Evolutionary conservation across 1,139 yeast genomes (phyloP), one percentile per base, ranked within the genome.

Genomic region (Suhomyces maxii): DNA sequence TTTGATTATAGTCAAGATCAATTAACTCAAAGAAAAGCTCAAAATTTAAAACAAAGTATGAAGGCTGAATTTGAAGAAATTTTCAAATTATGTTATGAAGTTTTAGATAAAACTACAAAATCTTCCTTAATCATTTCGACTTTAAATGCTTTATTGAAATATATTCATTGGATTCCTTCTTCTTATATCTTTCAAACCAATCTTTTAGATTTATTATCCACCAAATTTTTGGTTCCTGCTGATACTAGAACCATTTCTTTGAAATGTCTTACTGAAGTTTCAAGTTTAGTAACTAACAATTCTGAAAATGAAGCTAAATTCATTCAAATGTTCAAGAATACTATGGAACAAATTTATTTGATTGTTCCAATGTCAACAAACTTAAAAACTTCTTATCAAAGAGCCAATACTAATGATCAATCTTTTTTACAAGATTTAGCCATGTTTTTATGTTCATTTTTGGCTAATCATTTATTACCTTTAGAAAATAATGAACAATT

Each of bases 361-460:
- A 83, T 91, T 41, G 79, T 93, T 23, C 97, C 98, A 3, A 76
- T 85, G 32, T 73, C 79, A 28, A 80, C 95, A 2, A 89, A 91
- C 61, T 77, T 93, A 60, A 83, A 80, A 57, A 77, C 77, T 46
- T 82, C 89, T 18, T 95, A 93, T 66, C 79, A 80, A 46, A 74
- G 76, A 54, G 96, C 97, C 6, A 80, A 79, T 58, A 81, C 96
- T 18, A 76, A 80, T 43, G 98, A 91, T 62, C 99, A 93, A 73
- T 91, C 95, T 37, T 91, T 91, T 60, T 80, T 95, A 59, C 97
- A 95, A 69, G 97, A 93, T 72, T 79, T 93, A 64, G 96, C 98
- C 10, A 85, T 93, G 86, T 93, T 86, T 67, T 77, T 93, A 56
- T 86, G 95, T 47, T 87, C 97, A 3, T 93, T 87, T 63, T 74